Evolutionary conservation across 140 eudicot genomes (phyloP), one percentile per base, ranked within the genome.

Genomic region (Stevia rebaudiana): DNA sequence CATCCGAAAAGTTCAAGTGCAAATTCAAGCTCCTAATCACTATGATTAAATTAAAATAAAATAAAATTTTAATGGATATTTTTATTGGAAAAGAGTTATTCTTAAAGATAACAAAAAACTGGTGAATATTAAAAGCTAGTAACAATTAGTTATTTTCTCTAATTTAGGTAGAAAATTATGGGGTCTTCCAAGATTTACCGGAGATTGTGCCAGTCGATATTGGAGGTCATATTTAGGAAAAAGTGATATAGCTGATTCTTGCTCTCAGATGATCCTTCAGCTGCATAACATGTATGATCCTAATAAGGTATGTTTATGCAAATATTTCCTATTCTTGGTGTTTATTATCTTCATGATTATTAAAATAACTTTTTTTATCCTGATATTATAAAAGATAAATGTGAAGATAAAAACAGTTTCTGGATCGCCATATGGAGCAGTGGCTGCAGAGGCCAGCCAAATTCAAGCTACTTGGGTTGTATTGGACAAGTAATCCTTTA

Each of bases 211-310:
- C 36, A 88, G 83, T 81, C 85, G 95, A 42, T 78, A 87, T 49
- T 78, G 83, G 74, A 84, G 67, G 70, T 76, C 88, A n/a, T 76
- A 78, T 57, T 55, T 77, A 33, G 96, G 91, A 52, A 84, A 86
- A 24, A 77, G 69, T 61, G 95, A 92, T 39, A 79, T 92, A 7
- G 71, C 96, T 8, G 95, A 92, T 79, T 73, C 88, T 17, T 92
- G 85, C 76, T 92, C 96, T 53, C 87, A 92, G 70, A 92, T 92
- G 98, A 88, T 92, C 9, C 96, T 92, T 78, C 98, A 85, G 83
- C 94, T 92, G 23, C 95, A 92, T 43, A 89, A 92, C 75, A 82
- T 88, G 76, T 92, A 88, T 72, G 98, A 92, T 82, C 95, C 97
- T 37, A 80, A 76, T 57, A 91, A 87, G 86, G 98, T 84, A 11